A percentile compares a stretch with the other conserved stretches of the same genome.
Conservation (phyloP, 495 filamentous ascomycete genomes). For the Lasiosphaeria miniovina region DNA sequence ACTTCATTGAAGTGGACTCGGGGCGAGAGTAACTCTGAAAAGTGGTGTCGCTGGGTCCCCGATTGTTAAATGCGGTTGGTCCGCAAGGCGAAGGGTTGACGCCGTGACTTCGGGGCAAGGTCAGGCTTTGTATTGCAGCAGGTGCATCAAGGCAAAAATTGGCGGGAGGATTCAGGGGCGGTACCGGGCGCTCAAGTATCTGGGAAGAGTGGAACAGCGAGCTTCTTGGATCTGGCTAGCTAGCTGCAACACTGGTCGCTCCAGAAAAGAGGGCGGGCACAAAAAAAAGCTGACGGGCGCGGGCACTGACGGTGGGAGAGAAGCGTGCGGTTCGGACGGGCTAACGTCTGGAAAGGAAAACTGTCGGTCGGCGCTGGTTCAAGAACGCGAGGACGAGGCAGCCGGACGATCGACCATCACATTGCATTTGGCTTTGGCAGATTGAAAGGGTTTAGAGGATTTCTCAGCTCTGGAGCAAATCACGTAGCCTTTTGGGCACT, state of each 20-base stretch:
- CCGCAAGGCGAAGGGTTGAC: constrained; percentile 17
- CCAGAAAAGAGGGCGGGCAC: too few species aligned
- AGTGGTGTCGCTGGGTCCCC: constrained; percentile 16
- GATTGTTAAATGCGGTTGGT: constrained; percentile 29
- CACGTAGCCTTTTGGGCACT: constrained; percentile 12
- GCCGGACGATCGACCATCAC: constrained; percentile 17
- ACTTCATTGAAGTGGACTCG: constrained; percentile 48
- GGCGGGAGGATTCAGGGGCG: constrained; percentile 13
- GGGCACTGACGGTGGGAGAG: too few species aligned
- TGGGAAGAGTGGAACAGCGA: not conserved
- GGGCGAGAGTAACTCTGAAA: constrained; percentile 15
- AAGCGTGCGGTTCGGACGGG: not conserved
- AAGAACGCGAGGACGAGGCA: constrained; percentile 17
- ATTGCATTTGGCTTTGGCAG: constrained; percentile 11
- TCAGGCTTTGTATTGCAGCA: constrained; percentile 31
- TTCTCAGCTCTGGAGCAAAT: constrained; percentile 28
- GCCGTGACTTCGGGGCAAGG: constrained; percentile 31
- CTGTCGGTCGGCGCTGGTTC: constrained; percentile 13
- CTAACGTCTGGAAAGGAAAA: constrained; percentile 3
- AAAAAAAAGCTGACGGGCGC: too few species aligned
- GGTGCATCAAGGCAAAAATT: constrained; percentile 30
- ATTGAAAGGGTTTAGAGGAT: constrained; percentile 35
- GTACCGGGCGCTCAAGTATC: constrained; percentile 25
- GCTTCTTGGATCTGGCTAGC: not conserved
- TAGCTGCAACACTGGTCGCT: not conserved